Percentiles rank a stretch among this genome's conserved stretches.
phyloP scores from a whole-genome alignment of 2,329 filamentous ascomycete genomes.

The Aspergillus quadrilineatus region DNA sequence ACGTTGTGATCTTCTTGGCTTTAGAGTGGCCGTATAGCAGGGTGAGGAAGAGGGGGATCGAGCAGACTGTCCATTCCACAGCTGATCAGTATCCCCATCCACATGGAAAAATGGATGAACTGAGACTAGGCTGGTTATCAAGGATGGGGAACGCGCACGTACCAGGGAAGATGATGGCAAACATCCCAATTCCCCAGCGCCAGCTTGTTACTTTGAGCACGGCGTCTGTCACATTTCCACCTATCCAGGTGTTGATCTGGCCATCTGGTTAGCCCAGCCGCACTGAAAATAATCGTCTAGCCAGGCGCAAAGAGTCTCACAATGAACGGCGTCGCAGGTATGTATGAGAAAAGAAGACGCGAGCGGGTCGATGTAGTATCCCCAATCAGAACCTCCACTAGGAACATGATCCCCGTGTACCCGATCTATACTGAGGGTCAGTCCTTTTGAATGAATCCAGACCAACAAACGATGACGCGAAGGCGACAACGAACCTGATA shows the following conservation, averaged over 20 bases:
- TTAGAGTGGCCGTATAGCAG: constrained; percentile 53
- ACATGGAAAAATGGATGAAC: no score
- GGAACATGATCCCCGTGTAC: constrained; percentile 60
- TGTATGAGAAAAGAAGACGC: constrained; percentile 64
- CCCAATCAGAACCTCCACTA: constrained; percentile 64
- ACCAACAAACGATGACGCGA: no score
- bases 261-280: no score
- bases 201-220: constrained; percentile 55
- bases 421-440: constrained; percentile 46
- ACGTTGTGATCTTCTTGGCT: constrained; percentile 52
- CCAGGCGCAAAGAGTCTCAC: constrained; percentile 25
- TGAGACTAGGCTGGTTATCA: no score
- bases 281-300: no score
- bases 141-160: background rate
- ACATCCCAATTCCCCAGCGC: constrained; percentile 66
- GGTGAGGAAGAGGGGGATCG: constrained; percentile 55
- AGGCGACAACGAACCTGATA: constrained; percentile 46
- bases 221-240: constrained; percentile 55
- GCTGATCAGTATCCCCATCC: no score
- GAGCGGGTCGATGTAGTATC: constrained; percentile 64
- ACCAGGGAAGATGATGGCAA: constrained; percentile 59
- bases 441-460: background rate
- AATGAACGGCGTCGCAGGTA: constrained; percentile 60
- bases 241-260: constrained; percentile 62
- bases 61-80: constrained; percentile 37